phyloP scores from a whole-genome alignment of 1,284 basidiomycete genomes.

The Rhodotorula sp. region DNA sequence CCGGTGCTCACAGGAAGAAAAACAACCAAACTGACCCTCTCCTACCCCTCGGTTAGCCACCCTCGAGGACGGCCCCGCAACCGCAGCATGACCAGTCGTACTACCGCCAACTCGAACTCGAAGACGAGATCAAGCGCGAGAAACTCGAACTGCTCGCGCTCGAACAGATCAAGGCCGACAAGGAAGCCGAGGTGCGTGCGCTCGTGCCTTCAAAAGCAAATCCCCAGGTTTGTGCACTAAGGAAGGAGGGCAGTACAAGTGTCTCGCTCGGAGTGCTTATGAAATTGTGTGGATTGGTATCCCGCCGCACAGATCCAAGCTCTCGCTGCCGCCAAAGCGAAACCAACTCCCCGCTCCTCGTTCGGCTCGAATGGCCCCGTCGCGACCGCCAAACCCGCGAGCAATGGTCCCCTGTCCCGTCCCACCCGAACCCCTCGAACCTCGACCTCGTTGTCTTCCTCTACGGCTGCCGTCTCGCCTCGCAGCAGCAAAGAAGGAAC shows the following conservation, averaged over 20 bases:
- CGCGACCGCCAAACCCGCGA: neutral
- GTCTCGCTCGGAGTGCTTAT: no score
- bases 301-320: neutral
- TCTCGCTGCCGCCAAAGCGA: neutral
- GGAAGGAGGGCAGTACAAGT: no score
- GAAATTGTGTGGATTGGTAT: no score
- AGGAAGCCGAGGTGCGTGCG: conserved; percentile 30
- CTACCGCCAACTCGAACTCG: conserved; percentile 33
- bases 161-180: conserved; percentile 39
- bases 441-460: no score
- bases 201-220: no score
- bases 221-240: no score
- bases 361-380: neutral
- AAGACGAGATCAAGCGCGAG: conserved; percentile 43
- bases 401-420: no score
- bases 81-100: conserved; percentile 24
- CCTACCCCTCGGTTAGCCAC: conserved; percentile 7
- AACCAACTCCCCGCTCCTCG: neutral
- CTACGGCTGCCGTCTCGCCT: no score
- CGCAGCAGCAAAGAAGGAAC: no score
- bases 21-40: neutral
- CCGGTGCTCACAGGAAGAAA: no score
- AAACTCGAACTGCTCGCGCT: conserved; percentile 43
- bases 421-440: no score
- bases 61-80: neutral